These are phyloP conservation scores for Xylaria sp. DNA, from an alignment of 2,329 filamentous ascomycete genomes.

Conservation along the genomic window DNA sequence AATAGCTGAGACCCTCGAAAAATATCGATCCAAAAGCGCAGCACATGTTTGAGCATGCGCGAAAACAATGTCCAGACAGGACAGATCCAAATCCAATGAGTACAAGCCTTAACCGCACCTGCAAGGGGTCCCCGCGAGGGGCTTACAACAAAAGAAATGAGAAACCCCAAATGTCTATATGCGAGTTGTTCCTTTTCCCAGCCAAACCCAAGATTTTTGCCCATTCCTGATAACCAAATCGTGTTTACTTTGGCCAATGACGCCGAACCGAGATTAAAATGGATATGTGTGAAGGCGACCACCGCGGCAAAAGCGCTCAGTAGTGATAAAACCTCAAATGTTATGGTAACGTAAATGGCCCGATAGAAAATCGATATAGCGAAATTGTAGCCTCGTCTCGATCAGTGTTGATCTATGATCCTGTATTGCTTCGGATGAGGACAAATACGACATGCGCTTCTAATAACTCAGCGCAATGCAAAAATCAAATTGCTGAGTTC, in stretches of 20 bases:
- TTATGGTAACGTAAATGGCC: background rate
- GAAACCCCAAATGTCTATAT: constrained; percentile 51
- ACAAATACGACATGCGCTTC: constrained; percentile 4
- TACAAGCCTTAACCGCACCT: constrained; percentile 46
- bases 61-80: constrained; percentile 41
- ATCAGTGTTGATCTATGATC: background rate
- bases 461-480: constrained; percentile 4
- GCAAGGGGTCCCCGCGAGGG: constrained; percentile 43
- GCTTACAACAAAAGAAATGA: constrained; percentile 45
- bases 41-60: constrained; percentile 28
- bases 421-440: constrained; percentile 4
- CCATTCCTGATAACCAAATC: constrained; percentile 44
- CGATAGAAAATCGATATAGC: background rate
- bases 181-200: constrained; percentile 49
- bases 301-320: background rate
- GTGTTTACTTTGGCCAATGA: constrained; percentile 37
- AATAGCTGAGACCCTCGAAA: constrained; percentile 47
- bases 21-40: constrained; percentile 37
- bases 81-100: constrained; percentile 44
- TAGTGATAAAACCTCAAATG: background rate
- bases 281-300: constrained; percentile 28
- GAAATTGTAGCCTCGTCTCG: constrained; percentile 8
- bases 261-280: constrained; percentile 46
- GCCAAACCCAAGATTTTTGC: constrained; percentile 48
- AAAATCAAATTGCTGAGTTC: constrained; percentile 17